A percentile compares a stretch with the other conserved stretches of the same genome.
These are phyloP conservation scores for Exophiala sp. DNA, from an alignment of 2,329 filamentous ascomycete genomes.

Conservation along the genomic window DNA sequence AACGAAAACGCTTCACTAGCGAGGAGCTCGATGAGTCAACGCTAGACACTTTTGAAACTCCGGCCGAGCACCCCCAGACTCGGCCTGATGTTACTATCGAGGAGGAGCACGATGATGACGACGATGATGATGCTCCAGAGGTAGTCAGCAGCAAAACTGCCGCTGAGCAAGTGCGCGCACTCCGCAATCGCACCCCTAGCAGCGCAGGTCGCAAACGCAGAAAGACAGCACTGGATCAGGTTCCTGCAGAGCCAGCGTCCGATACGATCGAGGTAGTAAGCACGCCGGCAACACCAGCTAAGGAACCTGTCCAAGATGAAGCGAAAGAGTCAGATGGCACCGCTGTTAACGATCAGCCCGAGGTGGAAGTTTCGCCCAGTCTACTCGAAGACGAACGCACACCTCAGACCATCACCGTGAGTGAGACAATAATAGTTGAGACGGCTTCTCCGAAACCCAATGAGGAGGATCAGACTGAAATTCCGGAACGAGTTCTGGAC, in stretches of 20 bases:
- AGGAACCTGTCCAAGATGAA: no score
- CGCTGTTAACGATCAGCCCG: no score
- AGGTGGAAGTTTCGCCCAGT: no score
- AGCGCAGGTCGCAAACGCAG: background rate
- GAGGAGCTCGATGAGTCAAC: constrained; percentile 9
- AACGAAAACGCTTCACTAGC: constrained; percentile 18
- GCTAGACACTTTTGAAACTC: constrained; percentile 2
- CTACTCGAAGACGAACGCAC: no score
- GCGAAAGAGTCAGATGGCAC: no score
- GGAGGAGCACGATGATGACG: constrained; percentile 10
- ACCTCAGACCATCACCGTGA: no score
- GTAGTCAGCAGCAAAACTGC: constrained; percentile 10
- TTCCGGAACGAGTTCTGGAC: no score
- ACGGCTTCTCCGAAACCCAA: no score
- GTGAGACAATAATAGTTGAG: no score
- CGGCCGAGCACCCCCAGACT: constrained; percentile 1
- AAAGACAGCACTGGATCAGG: background rate
- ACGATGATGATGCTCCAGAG: constrained; percentile 18
- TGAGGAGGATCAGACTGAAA: no score
- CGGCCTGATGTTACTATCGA: constrained; percentile 1
- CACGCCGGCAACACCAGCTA: background rate
- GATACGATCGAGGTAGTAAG: background rate
- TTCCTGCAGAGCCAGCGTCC: background rate
- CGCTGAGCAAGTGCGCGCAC: background rate
- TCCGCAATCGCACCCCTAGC: background rate